Conservation (phyloP, 306 rosid species). For the Mucuna pruriens region DNA sequence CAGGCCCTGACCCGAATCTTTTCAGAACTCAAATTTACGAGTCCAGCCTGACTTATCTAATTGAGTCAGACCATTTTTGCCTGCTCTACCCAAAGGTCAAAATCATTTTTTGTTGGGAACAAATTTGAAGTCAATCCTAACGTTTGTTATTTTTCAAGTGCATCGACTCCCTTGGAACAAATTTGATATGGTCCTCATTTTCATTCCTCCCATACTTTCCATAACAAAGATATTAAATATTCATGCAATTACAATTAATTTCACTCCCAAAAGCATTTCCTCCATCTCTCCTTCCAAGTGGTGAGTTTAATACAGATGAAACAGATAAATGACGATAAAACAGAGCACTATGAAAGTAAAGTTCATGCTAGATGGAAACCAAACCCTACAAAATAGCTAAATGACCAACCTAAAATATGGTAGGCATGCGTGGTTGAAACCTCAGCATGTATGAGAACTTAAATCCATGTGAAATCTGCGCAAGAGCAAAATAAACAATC, state of each 20-base stretch:
- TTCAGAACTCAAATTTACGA: no score
- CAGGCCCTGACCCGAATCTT: no score
- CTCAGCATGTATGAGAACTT: slow-evolving; percentile 33
- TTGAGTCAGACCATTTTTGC: no score
- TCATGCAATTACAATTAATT: not conserved
- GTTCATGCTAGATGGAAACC: slow-evolving; percentile 6
- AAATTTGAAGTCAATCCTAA: not conserved
- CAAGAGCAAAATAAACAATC: slow-evolving; percentile 33
- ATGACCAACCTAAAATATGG: slow-evolving; percentile 27
- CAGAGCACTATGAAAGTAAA: not conserved
- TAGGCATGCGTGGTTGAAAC: slow-evolving; percentile 13
- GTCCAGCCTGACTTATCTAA: no score
- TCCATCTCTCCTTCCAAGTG: not conserved
- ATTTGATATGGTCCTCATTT: not conserved
- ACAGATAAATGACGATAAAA: not conserved
- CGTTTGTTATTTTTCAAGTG: not conserved
- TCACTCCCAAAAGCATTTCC: not conserved
- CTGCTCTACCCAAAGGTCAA: not conserved
- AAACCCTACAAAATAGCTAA: slow-evolving; percentile 9
- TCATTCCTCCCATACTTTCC: not conserved
- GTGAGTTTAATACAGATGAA: not conserved
- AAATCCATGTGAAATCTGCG: slow-evolving; percentile 39
- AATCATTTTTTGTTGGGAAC: not conserved
- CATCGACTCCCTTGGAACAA: not conserved
- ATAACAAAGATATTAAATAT: not conserved